These are phyloP conservation scores for Fomitopsis pinicola DNA, from an alignment of 1,284 basidiomycete genomes.

Conservation along the genomic window DNA sequence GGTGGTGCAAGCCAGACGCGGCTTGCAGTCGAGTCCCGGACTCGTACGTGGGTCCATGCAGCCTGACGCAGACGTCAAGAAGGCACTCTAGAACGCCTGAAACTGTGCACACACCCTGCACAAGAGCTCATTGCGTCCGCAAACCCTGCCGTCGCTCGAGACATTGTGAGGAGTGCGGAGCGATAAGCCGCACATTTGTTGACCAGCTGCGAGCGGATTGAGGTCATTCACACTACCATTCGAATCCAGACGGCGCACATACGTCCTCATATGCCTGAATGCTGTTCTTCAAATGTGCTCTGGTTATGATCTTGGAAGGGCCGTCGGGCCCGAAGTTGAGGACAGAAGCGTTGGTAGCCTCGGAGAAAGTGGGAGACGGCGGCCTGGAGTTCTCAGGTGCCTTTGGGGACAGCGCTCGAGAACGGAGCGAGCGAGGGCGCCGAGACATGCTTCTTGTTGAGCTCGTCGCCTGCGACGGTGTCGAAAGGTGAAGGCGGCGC, in stretches of 20 bases:
- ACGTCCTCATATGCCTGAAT: constrained; percentile 80
- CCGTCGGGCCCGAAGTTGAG: constrained; percentile 70
- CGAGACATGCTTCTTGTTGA: constrained; percentile 42
- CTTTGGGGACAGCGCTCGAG: constrained; percentile 43
- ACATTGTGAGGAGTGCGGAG: constrained; percentile 78
- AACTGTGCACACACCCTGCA: constrained; percentile 57
- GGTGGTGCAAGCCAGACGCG: constrained; percentile 86
- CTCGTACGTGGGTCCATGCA: constrained; percentile 80
- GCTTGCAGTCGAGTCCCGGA: constrained; percentile 74
- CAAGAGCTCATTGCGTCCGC: constrained; percentile 85
- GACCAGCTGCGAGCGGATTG: constrained; percentile 52
- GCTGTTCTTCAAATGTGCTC: constrained; percentile 74
- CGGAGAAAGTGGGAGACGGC: constrained; percentile 81
- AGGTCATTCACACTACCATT: not conserved
- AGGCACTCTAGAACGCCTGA: not conserved
- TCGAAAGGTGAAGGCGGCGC: constrained; percentile 2
- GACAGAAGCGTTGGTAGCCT: constrained; percentile 70
- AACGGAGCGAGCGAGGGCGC: constrained; percentile 54
- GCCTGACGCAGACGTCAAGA: constrained; percentile 32
- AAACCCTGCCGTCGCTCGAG: constrained; percentile 81
- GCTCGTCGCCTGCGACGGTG: constrained; percentile 1
- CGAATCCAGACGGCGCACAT: constrained; percentile 20
- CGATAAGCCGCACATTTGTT: constrained; percentile 81
- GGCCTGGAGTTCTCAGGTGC: constrained; percentile 47
- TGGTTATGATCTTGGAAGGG: constrained; percentile 78